A percentile compares a stretch with the other conserved stretches of the same genome.
Evolutionary conservation across 176 grass and related monocot species (phyloP).

Genomic region (Lolium rigidum): DNA sequence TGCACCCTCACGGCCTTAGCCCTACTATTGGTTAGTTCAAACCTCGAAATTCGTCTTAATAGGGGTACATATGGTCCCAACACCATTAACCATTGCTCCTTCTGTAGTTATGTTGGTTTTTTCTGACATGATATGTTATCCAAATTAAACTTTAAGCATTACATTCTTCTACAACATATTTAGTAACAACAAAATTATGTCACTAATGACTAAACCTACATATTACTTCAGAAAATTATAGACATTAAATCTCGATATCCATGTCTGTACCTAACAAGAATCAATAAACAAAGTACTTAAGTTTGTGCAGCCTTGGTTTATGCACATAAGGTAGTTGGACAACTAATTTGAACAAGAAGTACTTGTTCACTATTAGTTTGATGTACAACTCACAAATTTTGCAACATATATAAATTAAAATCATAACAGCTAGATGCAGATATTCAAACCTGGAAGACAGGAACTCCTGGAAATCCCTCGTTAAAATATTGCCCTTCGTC

Average conservation of each 20-base stretch:
- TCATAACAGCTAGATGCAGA: not conserved
- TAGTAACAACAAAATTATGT: not conserved
- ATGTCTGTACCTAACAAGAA: not conserved
- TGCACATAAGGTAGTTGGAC: not conserved
- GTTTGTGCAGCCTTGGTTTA: not conserved
- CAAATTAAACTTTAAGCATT: constrained; percentile 9
- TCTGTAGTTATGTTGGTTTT: not conserved
- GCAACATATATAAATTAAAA: not conserved
- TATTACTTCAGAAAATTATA: not conserved
- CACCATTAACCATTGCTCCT: not conserved
- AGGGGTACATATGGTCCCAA: not conserved
- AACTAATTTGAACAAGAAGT: not conserved
- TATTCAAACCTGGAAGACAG: constrained; percentile 85
- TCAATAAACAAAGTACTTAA: not conserved
- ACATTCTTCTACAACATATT: not conserved
- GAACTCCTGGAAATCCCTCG: constrained; percentile 78
- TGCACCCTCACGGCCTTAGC: not conserved
- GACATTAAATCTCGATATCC: not conserved
- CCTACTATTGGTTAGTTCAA: not conserved
- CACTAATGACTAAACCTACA: not conserved
- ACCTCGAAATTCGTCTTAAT: not conserved
- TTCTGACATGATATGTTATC: not conserved
- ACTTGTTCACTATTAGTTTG: not conserved
- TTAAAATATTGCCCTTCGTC: constrained; percentile 51
- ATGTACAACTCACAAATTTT: constrained; percentile 2